Conservation (phyloP, 2,329 filamentous ascomycete species). For the Cadophora sp. region DNA sequence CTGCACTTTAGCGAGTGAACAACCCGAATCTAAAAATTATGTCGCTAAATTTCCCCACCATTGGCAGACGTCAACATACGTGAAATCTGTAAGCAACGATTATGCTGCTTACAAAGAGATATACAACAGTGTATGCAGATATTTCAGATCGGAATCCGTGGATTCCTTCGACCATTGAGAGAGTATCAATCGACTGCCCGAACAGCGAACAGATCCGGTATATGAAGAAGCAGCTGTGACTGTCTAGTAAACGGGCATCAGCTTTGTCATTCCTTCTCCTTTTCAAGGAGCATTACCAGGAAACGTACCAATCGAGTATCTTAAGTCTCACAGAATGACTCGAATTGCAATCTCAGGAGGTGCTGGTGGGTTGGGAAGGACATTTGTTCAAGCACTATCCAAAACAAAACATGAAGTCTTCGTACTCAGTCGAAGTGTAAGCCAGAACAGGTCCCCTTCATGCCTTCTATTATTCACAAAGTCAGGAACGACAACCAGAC, state of each 20-base stretch:
- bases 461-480: neutral
- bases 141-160: neutral
- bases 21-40: neutral
- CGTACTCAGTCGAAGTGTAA: slow-evolving; percentile 1
- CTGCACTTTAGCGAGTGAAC: neutral
- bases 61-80: slow-evolving; percentile 1
- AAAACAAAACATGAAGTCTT: neutral
- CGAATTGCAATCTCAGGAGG: neutral
- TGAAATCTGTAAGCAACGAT: neutral
- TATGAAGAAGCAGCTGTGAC: too few species aligned
- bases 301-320: too few species aligned
- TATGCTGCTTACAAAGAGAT: neutral
- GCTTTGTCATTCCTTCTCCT: too few species aligned
- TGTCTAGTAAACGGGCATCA: too few species aligned
- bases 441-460: too few species aligned
- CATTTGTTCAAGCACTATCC: neutral
- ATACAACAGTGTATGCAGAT: neutral
- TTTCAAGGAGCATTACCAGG: too few species aligned
- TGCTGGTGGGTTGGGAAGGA: neutral
- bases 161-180: neutral
- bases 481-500: neutral
- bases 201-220: neutral
- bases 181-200: neutral
- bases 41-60: neutral
- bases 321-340: neutral